Conservation (phyloP, 2,329 filamentous ascomycete genomes). For the Colletotrichum sidae region DNA sequence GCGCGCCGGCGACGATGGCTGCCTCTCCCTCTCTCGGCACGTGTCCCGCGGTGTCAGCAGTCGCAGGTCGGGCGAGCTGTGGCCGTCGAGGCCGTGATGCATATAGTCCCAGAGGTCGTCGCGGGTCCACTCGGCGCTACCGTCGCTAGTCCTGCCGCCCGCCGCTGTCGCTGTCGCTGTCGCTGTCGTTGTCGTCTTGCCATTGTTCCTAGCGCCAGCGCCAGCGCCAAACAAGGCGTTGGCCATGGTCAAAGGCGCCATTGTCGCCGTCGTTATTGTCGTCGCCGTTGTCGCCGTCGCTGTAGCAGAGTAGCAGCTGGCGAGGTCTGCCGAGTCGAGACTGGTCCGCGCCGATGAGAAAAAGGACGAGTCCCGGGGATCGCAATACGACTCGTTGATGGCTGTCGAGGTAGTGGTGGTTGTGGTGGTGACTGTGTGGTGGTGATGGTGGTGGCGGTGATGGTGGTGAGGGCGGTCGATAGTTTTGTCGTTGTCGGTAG, state of each 20-base stretch:
- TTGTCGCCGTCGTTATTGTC: slow-evolving; percentile 27
- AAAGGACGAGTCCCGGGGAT: slow-evolving; percentile 9
- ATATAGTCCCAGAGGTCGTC: slow-evolving; percentile 33
- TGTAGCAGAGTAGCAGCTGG: not conserved
- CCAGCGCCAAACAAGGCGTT: slow-evolving; percentile 2
- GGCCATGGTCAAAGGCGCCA: slow-evolving; percentile 29
- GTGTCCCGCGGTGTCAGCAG: slow-evolving; percentile 1
- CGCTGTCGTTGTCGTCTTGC: slow-evolving; percentile 17
- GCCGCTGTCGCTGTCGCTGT: not conserved
- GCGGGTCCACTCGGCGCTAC: slow-evolving; percentile 29
- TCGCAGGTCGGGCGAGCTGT: slow-evolving; percentile 30
- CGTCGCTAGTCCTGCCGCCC: slow-evolving; percentile 22
- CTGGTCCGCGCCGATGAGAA: slow-evolving; percentile 27
- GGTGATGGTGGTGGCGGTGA: not conserved
- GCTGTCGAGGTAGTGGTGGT: not conserved
- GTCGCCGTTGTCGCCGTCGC: slow-evolving; percentile 12
- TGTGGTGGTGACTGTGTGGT: not conserved
- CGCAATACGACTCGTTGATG: not conserved
- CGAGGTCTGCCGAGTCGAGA: slow-evolving; percentile 14
- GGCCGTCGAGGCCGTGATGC: slow-evolving; percentile 34
- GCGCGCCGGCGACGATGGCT: too few relatives aligned
- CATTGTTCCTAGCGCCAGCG: slow-evolving; percentile 17
- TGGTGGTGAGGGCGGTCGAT: not conserved
- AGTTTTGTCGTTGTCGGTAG: not conserved
- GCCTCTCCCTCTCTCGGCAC: not conserved